These are phyloP conservation scores for Thelonectria discophora DNA, from an alignment of 2,329 filamentous ascomycete genomes.

Conservation along the genomic window DNA sequence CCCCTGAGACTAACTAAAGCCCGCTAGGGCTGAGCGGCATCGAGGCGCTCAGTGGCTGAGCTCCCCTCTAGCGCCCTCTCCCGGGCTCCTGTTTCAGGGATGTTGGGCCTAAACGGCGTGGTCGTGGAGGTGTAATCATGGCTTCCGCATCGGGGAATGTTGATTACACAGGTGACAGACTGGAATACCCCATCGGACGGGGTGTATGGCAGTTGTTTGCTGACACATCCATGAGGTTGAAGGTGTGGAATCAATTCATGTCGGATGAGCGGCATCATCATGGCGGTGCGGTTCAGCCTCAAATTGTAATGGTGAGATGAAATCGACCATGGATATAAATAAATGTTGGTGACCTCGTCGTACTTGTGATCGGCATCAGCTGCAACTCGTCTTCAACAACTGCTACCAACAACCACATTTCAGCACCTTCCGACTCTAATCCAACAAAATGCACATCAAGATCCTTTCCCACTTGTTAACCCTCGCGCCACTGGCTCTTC, in stretches of 20 bases:
- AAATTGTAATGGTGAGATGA: background rate
- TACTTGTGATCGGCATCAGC: background rate
- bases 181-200: too few species aligned
- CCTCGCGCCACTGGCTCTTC: background rate
- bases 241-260: background rate
- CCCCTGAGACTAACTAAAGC: too few species aligned
- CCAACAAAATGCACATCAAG: background rate
- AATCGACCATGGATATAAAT: background rate
- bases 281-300: background rate
- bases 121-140: background rate
- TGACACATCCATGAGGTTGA: background rate
- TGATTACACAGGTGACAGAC: slow-evolving; percentile 19
- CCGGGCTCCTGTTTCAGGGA: background rate
- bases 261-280: background rate
- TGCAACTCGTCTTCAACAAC: background rate
- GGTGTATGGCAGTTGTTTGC: too few species aligned
- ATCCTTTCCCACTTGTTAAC: slow-evolving; percentile 5
- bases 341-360: background rate
- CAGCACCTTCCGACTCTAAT: too few species aligned
- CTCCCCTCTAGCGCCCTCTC: background rate
- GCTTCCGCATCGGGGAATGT: slow-evolving; percentile 22
- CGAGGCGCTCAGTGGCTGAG: background rate
- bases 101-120: too few species aligned
- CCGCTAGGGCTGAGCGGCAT: too few species aligned
- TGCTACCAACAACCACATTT: background rate